Conservation (phyloP, 192 early-diverging fungal genomes). For the Coemansia aciculifera region DNA sequence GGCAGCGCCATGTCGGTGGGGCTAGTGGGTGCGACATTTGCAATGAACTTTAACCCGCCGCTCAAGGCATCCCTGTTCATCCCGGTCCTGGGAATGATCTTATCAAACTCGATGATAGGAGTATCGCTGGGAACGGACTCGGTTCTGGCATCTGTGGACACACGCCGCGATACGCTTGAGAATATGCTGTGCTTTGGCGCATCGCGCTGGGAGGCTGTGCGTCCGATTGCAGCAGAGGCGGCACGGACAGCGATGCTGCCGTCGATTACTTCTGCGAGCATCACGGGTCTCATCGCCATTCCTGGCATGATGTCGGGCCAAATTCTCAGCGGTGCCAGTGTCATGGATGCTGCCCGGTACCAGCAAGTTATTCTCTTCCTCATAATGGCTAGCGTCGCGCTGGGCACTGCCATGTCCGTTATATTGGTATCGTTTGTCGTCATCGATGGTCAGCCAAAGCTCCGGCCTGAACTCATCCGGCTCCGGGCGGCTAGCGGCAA, state of each 20-base stretch:
- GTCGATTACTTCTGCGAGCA: conserved; percentile 72
- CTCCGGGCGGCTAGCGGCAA: background rate
- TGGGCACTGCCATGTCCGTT: conserved; percentile 58
- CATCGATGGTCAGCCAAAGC: conserved; percentile 33
- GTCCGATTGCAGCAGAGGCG: conserved; percentile 71
- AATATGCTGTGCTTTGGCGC: conserved; percentile 75
- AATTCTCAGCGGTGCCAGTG: conserved; percentile 77
- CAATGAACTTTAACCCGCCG: conserved; percentile 69
- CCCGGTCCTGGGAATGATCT: conserved; percentile 82
- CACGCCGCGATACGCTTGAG: conserved; percentile 53
- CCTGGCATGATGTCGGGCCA: conserved; percentile 92
- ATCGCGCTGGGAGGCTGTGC: conserved; percentile 78
- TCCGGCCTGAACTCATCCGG: conserved; percentile 32
- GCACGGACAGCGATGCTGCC: conserved; percentile 78
- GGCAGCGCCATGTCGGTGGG: conserved; percentile 28
- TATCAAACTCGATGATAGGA: conserved; percentile 78
- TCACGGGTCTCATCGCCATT: conserved; percentile 85
- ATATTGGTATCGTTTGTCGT: conserved; percentile 33
- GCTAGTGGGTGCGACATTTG: conserved; percentile 53
- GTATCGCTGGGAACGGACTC: conserved; percentile 64
- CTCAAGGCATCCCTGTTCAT: conserved; percentile 74
- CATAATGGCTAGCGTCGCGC: conserved; percentile 70
- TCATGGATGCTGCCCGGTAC: conserved; percentile 77
- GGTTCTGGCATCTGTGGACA: conserved; percentile 61
- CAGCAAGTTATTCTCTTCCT: conserved; percentile 87